Evolutionary conservation across 129 eudicot species (phyloP), one percentile per base, ranked within the genome.

Genomic region (Oenanthe sinensis): DNA sequence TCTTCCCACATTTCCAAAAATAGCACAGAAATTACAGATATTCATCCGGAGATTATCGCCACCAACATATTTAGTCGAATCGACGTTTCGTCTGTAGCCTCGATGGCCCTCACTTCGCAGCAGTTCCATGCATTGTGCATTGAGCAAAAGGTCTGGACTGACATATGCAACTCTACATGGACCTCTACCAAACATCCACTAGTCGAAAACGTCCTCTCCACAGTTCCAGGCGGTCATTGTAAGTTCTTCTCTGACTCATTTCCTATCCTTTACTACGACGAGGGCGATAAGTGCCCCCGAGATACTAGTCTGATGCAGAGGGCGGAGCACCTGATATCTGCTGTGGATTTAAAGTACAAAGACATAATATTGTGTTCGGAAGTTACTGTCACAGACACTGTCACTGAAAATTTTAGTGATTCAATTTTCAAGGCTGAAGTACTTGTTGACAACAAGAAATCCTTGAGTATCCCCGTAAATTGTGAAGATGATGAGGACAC

Each of bases 161-260:
- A n/a, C n/a, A n/a, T n/a, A n/a, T n/a, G n/a, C n/a, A n/a, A n/a
- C n/a, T n/a, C n/a, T n/a, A n/a, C n/a, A n/a, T n/a, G n/a, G n/a
- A n/a, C n/a, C n/a, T n/a, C n/a, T n/a, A n/a, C n/a, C n/a, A n/a
- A n/a, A n/a, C n/a, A n/a, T n/a, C n/a, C n/a, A n/a, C n/a, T n/a
- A n/a, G n/a, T n/a, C n/a, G n/a, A n/a, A n/a, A n/a, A n/a, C n/a
- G n/a, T 11, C 60, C 77, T 88, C 82, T 77, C 85, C 40, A 16
- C 82, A 62, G 81, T 83, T 79, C 79, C 84, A 28, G 49, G 73
- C 46, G 87, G 83, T 71, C 86, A 83, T 85, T 85, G 85, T 24
- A 69, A 85, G 2, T 80, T 88, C 77, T 84, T 73, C 80, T 82
- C 85, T 49, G 83, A 79, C 75, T 75, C 83, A 77, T 81, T 79